phyloP scores from a whole-genome alignment of 768 basidiomycete species.

The Suillus sp. region DNA sequence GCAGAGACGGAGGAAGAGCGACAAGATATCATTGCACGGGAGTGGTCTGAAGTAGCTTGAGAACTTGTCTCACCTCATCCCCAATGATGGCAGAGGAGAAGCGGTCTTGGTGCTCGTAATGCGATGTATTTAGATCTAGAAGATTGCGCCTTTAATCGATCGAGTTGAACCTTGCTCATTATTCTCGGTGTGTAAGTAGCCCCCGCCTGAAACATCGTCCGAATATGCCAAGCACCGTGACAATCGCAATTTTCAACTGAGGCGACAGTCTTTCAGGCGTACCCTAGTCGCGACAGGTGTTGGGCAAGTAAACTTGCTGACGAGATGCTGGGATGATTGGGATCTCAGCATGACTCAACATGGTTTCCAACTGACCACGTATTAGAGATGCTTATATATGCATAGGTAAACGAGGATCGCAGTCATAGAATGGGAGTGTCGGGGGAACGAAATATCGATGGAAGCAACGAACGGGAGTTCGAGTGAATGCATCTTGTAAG shows the following conservation, averaged over 20 bases:
- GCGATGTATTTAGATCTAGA: background rate
- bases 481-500: background rate
- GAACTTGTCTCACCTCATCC: background rate
- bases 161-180: background rate
- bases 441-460: background rate
- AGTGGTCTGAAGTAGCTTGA: constrained; percentile 10
- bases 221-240: background rate
- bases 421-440: background rate
- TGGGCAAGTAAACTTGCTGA: background rate
- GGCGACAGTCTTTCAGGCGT: background rate
- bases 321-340: background rate
- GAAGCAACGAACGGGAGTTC: background rate
- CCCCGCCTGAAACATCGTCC: background rate
- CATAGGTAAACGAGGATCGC: background rate
- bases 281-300: background rate
- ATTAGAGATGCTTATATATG: background rate
- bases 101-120: background rate
- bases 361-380: background rate
- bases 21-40: constrained; percentile 6
- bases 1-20: constrained; percentile 57
- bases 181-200: background rate
- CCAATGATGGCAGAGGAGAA: background rate
- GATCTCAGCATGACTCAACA: background rate
- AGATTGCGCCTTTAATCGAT: background rate
- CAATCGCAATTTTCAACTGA: background rate